Percentiles rank a stretch among this genome's conserved stretches.
These are phyloP conservation scores for Colletotrichum aenigma DNA, from an alignment of 2,329 filamentous ascomycete species.

Conservation along the genomic window DNA sequence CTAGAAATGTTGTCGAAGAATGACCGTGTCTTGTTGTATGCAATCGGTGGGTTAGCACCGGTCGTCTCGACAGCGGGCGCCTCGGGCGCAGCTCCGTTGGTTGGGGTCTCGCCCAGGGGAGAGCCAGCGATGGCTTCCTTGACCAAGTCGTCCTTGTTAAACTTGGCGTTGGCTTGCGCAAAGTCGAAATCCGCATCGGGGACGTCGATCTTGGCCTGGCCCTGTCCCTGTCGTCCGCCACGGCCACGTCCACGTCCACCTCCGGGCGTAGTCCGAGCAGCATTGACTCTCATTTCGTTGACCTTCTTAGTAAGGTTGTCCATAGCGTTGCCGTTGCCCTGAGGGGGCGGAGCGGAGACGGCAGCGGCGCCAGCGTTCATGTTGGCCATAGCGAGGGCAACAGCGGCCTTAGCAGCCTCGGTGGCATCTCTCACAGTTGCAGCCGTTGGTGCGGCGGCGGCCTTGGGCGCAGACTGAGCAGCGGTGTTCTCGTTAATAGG, in stretches of 20 bases:
- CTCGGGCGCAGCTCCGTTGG: slow-evolving; percentile 39
- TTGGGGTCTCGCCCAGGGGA: slow-evolving; percentile 59
- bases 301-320: slow-evolving; percentile 78
- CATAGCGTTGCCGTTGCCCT: slow-evolving; percentile 50
- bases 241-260: slow-evolving; percentile 53
- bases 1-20: slow-evolving; percentile 99
- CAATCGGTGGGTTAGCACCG: slow-evolving; percentile 36
- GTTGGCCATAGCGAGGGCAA: slow-evolving; percentile 82
- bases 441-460: slow-evolving; percentile 30
- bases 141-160: slow-evolving; percentile 62
- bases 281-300: slow-evolving; percentile 75
- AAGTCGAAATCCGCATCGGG: slow-evolving; percentile 94
- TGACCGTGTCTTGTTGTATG: slow-evolving; percentile 86
- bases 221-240: slow-evolving; percentile 43
- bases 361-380: slow-evolving; percentile 48
- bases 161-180: slow-evolving; percentile 57
- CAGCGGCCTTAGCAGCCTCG: slow-evolving; percentile 75
- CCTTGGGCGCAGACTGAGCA: slow-evolving; percentile 27
- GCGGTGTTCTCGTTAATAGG: slow-evolving; percentile 25
- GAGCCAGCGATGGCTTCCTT: slow-evolving; percentile 89
- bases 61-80: slow-evolving; percentile 31
- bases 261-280: slow-evolving; percentile 39
- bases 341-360: slow-evolving; percentile 17
- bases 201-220: slow-evolving; percentile 76
- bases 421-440: slow-evolving; percentile 68